Conservation (phyloP, 208 protist genomes). For the Porcisia deanei region DNA sequence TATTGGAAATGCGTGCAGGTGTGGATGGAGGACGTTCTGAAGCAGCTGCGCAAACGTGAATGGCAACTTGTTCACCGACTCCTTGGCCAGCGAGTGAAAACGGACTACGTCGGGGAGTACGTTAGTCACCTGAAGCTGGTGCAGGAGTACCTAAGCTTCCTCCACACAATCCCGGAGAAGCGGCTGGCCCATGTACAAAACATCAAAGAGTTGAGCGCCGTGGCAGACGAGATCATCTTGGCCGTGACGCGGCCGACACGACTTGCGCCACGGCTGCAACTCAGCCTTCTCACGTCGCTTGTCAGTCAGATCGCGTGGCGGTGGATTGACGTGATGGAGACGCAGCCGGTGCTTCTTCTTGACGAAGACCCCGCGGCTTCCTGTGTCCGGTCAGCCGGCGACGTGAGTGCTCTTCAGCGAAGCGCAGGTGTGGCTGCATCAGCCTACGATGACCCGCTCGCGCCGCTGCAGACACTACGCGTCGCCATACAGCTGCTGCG, state of each 20-base stretch:
- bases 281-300: slow-evolving; percentile 55
- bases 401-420: neutral
- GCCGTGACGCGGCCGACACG: slow-evolving; percentile 41
- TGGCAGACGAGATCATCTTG: slow-evolving; percentile 45
- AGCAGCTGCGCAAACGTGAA: slow-evolving; percentile 79
- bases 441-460: slow-evolving; percentile 10
- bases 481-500: slow-evolving; percentile 39
- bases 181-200: slow-evolving; percentile 35
- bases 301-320: slow-evolving; percentile 44
- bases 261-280: slow-evolving; percentile 49
- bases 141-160: slow-evolving; percentile 65
- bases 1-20: slow-evolving; percentile 71
- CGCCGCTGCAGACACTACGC: slow-evolving; percentile 30
- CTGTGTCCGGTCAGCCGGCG: slow-evolving; percentile 3
- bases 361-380: slow-evolving; percentile 27
- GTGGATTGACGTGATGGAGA: slow-evolving; percentile 52
- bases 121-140: slow-evolving; percentile 51
- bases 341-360: slow-evolving; percentile 38
- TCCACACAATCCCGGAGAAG: slow-evolving; percentile 65
- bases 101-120: slow-evolving; percentile 76
- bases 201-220: slow-evolving; percentile 24
- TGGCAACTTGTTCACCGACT: slow-evolving; percentile 80
- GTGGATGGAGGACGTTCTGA: slow-evolving; percentile 76
- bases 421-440: neutral
- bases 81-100: slow-evolving; percentile 69